Evolutionary conservation across 106 monocot species (phyloP).

Genomic region (Allium sativum): DNA sequence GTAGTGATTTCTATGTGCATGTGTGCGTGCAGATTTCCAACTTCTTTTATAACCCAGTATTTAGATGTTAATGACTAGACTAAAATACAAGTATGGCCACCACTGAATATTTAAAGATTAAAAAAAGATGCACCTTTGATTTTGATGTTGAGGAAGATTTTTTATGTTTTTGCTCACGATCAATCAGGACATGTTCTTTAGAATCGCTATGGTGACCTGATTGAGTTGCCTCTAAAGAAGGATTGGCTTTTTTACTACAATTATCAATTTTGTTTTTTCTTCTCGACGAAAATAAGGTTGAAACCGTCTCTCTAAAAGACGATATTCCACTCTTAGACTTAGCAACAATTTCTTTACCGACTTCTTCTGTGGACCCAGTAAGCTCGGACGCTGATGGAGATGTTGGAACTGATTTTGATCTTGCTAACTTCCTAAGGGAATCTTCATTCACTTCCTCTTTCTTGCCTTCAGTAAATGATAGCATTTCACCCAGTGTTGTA

Average conservation of each 20-base stretch:
- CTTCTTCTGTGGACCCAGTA: constrained; percentile 4
- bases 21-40: no score
- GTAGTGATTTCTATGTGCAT: no score
- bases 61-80: no score
- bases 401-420: constrained; percentile 38
- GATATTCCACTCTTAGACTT: constrained; percentile 41
- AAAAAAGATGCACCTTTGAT: constrained; percentile 23
- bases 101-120: no score
- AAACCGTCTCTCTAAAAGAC: constrained; percentile 52
- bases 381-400: constrained; percentile 20
- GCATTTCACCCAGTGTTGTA: constrained; percentile 59
- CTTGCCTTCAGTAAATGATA: constrained; percentile 20
- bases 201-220: constrained; percentile 1
- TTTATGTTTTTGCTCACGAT: constrained; percentile 1
- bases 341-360: constrained; percentile 12
- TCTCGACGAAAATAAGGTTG: constrained; percentile 38
- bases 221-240: constrained; percentile 8
- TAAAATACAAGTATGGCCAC: no score
- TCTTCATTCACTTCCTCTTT: constrained; percentile 12
- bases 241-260: neutral
- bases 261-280: constrained; percentile 23
- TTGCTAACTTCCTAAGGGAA: constrained; percentile 13
- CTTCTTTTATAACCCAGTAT: no score
- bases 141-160: constrained; percentile 4
- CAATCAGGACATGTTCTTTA: neutral